A percentile compares a stretch with the other conserved stretches of the same genome.
Evolutionary conservation across 2,329 filamentous ascomycete genomes (phyloP).

Genomic region (Colletotrichum abscissum): DNA sequence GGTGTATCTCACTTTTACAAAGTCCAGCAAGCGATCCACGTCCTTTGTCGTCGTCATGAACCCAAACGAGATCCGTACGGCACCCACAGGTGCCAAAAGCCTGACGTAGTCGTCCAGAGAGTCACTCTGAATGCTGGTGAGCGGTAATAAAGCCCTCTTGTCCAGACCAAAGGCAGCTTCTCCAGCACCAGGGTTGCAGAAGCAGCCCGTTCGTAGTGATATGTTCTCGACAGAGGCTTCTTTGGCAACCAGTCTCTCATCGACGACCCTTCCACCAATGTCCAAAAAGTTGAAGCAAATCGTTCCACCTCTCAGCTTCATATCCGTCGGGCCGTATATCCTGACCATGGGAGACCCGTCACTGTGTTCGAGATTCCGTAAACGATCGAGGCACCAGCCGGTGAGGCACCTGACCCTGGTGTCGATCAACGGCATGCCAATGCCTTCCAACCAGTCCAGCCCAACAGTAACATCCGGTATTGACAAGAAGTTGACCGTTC

Average conservation of each 20-base stretch:
- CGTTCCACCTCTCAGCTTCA: conserved; percentile 47
- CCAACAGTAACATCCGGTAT: conserved; percentile 52
- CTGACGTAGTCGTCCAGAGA: conserved; percentile 40
- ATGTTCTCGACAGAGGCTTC: conserved; percentile 48
- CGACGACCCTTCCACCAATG: conserved; percentile 43
- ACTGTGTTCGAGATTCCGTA: conserved; percentile 45
- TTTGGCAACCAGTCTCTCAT: conserved; percentile 48
- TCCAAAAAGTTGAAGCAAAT: conserved; percentile 54
- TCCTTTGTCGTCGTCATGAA: conserved; percentile 48
- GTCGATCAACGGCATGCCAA: conserved; percentile 43
- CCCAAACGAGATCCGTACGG: conserved; percentile 52
- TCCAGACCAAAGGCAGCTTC: conserved; percentile 48
- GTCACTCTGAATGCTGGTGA: conserved; percentile 31
- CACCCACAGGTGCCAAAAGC: conserved; percentile 43
- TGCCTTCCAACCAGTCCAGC: conserved; percentile 47
- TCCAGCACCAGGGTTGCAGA: conserved; percentile 54
- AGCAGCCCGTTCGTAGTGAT: conserved; percentile 54
- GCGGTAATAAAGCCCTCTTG: conserved; percentile 13
- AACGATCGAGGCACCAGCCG: conserved; percentile 46
- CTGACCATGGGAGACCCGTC: conserved; percentile 46
- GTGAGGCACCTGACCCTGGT: conserved; percentile 50
- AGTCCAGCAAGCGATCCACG: conserved; percentile 49
- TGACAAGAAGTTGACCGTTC: conserved; percentile 52
- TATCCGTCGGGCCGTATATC: conserved; percentile 48
- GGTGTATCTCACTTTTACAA: conserved; percentile 45